Conservation (phyloP, 2,329 filamentous ascomycete genomes). For the Helotiales sp. region DNA sequence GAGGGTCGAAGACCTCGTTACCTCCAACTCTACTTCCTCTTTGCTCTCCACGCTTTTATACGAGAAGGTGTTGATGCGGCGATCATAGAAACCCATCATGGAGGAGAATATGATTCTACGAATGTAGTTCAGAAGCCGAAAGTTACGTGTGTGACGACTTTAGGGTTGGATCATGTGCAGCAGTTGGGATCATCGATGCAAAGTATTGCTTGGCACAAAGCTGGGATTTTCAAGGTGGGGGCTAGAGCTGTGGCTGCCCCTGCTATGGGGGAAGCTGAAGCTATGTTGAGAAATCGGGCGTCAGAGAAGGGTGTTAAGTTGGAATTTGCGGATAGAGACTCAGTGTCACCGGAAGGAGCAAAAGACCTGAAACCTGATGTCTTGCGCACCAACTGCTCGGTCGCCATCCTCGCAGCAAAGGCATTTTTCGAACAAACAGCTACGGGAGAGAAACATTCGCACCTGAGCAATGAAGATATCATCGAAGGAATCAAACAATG, state of each 20-base stretch:
- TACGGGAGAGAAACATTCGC: conserved; percentile 38
- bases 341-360: conserved; percentile 13
- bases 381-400: conserved; percentile 55
- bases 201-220: conserved; percentile 72
- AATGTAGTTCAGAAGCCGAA: conserved; percentile 60
- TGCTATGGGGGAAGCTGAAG: conserved; percentile 46
- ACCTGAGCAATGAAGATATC: conserved; percentile 55
- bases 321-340: conserved; percentile 25
- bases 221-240: conserved; percentile 65
- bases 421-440: conserved; percentile 39
- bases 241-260: conserved; percentile 58
- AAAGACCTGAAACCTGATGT: conserved; percentile 48
- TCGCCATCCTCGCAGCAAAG: conserved; percentile 51
- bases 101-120: conserved; percentile 67
- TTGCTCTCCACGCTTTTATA: conserved; percentile 66
- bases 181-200: conserved; percentile 60
- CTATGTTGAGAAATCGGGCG: conserved; percentile 51
- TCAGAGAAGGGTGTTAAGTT: conserved; percentile 45
- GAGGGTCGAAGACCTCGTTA: conserved; percentile 47
- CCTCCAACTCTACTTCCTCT: conserved; percentile 60
- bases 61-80: conserved; percentile 60
- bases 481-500: conserved; percentile 66
- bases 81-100: conserved; percentile 66
- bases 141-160: conserved; percentile 58
- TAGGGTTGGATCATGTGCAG: conserved; percentile 67